A percentile compares a stretch with the other conserved stretches of the same genome.
phyloP scores from a whole-genome alignment of 768 basidiomycete species.

The Lactifluus piperatus region DNA sequence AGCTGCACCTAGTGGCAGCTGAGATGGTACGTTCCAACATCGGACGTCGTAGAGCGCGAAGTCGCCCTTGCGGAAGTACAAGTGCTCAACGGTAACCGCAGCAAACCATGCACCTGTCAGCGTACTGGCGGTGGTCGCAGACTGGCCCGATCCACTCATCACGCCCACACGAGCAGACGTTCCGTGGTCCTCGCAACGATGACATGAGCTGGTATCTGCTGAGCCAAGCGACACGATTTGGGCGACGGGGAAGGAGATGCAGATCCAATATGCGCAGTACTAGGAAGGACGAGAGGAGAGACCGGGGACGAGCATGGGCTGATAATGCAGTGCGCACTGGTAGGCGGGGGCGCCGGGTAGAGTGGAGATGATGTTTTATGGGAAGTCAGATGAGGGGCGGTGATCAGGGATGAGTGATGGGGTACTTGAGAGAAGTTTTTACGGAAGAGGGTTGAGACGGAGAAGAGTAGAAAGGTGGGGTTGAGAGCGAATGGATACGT shows the following conservation, averaged over 20 bases:
- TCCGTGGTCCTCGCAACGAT: background rate
- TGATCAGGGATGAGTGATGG: too few relatives aligned
- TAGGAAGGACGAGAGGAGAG: background rate
- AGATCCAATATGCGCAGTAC: background rate
- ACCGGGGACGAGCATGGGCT: too few relatives aligned
- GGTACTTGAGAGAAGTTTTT: background rate
- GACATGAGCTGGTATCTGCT: background rate
- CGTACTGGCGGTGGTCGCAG: conserved; percentile 19
- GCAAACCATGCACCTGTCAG: conserved; percentile 37
- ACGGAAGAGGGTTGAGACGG: background rate
- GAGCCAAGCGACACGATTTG: too few relatives aligned
- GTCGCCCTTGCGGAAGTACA: conserved; percentile 47
- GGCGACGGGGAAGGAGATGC: background rate
- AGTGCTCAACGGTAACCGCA: conserved; percentile 57
- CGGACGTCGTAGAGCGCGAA: conserved; percentile 41
- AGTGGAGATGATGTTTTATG: too few relatives aligned
- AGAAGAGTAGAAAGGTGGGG: background rate
- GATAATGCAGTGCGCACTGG: too few relatives aligned
- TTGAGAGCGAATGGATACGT: background rate
- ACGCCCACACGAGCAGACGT: background rate
- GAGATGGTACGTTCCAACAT: conserved; percentile 44
- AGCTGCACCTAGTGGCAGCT: conserved; percentile 55
- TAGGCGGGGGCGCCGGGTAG: too few relatives aligned
- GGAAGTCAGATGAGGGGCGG: too few relatives aligned
- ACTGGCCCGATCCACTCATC: too few relatives aligned